Percentiles rank a stretch among this genome's conserved stretches.
These are phyloP conservation scores for Podaxis carcinomalis DNA, from an alignment of 768 basidiomycete species.

Conservation along the genomic window DNA sequence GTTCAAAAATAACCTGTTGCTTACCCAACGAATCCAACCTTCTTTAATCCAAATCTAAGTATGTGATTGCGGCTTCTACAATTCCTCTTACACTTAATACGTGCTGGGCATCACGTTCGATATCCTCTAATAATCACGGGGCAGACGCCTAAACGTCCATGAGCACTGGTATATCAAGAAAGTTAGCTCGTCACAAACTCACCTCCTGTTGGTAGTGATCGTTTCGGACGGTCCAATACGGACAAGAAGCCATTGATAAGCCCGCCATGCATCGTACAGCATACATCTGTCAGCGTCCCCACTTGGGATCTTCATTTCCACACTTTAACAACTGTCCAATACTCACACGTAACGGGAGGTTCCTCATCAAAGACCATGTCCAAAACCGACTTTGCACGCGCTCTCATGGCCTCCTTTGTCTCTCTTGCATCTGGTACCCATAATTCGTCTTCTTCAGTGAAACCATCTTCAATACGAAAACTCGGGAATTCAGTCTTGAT, in stretches of 20 bases:
- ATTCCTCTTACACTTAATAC: neutral
- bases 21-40: neutral
- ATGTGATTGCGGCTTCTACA: neutral
- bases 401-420: slow-evolving; percentile 36
- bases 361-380: slow-evolving; percentile 51
- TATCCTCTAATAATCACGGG: slow-evolving; percentile 8
- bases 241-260: slow-evolving; percentile 54
- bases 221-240: slow-evolving; percentile 39
- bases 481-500: slow-evolving; percentile 46
- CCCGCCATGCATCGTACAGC: slow-evolving; percentile 63
- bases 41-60: neutral
- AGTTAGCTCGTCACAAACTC: slow-evolving; percentile 15
- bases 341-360: slow-evolving; percentile 42
- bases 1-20: neutral
- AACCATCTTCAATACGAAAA: slow-evolving; percentile 50
- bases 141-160: neutral
- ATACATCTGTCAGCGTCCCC: slow-evolving; percentile 41
- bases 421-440: slow-evolving; percentile 59
- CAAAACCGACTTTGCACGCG: slow-evolving; percentile 46
- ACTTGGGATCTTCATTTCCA: neutral
- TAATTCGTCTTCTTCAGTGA: slow-evolving; percentile 59
- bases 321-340: neutral
- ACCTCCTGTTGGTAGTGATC: slow-evolving; percentile 63
- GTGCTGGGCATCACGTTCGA: neutral
- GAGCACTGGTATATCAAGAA: neutral